Evolutionary conservation across 2,329 filamentous ascomycete species (phyloP), one percentile per base, ranked within the genome.

Genomic region (Colletotrichum theobromicola): DNA sequence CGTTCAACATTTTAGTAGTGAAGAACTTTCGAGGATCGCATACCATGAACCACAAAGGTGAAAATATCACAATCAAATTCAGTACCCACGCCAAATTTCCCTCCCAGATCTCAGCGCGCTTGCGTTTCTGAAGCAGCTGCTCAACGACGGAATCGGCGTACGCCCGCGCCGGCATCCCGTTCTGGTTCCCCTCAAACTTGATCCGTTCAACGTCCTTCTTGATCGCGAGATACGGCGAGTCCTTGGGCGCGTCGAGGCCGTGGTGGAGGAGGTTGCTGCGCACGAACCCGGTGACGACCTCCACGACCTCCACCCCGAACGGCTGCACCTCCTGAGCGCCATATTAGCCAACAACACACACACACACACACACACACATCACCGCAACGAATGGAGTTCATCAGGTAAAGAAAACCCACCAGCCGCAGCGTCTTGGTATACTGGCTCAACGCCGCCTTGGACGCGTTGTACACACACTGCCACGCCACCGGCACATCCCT

Each of bases 401-500:
- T n/a, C 37, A 46, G n/a, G 18, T 0, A 46, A 4, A 2, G 1
- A 12, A 6, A 13, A 50, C 42, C 7, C 42, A 50, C 42, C 10
- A 50, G n/a, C 0, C 42, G 42, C n/a, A 50, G 1, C n/a, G 42
- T 50, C 42, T 50, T 50, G 3, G 42, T 50, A 50, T 50, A 50
- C 6, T 50, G 42, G 4, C 42, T 50, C 42, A 50, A 21, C 21
- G 75, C 75, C 15, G 75, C 75, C 57, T 76, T 77, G 42, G 75
- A 76, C 8, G 75, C 75, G 26, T 76, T 76, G 57, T 76, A 76
- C 24, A 60, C 71, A 30, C 67, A 67, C 65, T 76, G 75, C 75
- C 75, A 76, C 58, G 61, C 65, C 32, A 58, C 42, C 18, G 68
- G 71, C 46, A 69, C 67, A 26, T 63, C 55, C 24, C 72, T 16